A percentile compares a stretch with the other conserved stretches of the same genome.
phyloP scores from a whole-genome alignment of 2,329 filamentous ascomycete species.

The Sporothrix euskadiensis region DNA sequence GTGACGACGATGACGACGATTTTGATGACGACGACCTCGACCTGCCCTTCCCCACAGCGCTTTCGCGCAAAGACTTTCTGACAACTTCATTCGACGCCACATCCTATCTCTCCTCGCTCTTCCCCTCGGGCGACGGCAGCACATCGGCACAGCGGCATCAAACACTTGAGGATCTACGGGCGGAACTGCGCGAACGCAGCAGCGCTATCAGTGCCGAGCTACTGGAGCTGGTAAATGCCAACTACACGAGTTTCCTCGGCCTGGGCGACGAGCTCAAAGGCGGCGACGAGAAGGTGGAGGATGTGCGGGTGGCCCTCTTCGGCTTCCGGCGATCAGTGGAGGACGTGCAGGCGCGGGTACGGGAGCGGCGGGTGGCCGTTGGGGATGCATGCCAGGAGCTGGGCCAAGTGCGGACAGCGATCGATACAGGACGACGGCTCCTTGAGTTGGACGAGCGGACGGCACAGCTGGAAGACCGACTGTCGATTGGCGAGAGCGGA shows the following conservation, averaged over 20 bases:
- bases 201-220: constrained; percentile 81
- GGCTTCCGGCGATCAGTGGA: constrained; percentile 83
- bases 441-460: constrained; percentile 67
- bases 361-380: constrained; percentile 64
- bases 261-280: constrained; percentile 79
- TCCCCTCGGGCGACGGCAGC: constrained; percentile 37
- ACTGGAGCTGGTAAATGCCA: constrained; percentile 89
- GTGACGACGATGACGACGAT: constrained; percentile 27
- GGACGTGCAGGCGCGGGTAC: constrained; percentile 67
- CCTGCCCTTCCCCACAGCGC: constrained; percentile 83
- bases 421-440: constrained; percentile 63
- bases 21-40: constrained; percentile 61
- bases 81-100: constrained; percentile 74
- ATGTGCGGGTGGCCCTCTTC: constrained; percentile 81
- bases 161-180: constrained; percentile 87
- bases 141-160: constrained; percentile 79
- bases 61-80: constrained; percentile 82
- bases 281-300: constrained; percentile 88
- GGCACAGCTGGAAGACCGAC: constrained; percentile 60
- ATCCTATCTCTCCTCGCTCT: constrained; percentile 65
- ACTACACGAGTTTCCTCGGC: constrained; percentile 88
- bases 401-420: constrained; percentile 60
- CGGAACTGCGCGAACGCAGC: constrained; percentile 79
- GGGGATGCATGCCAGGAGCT: constrained; percentile 65
- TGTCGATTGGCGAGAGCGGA: constrained; percentile 54